Conservation (phyloP, 768 basidiomycete species). For the Sutorius australiensis region DNA sequence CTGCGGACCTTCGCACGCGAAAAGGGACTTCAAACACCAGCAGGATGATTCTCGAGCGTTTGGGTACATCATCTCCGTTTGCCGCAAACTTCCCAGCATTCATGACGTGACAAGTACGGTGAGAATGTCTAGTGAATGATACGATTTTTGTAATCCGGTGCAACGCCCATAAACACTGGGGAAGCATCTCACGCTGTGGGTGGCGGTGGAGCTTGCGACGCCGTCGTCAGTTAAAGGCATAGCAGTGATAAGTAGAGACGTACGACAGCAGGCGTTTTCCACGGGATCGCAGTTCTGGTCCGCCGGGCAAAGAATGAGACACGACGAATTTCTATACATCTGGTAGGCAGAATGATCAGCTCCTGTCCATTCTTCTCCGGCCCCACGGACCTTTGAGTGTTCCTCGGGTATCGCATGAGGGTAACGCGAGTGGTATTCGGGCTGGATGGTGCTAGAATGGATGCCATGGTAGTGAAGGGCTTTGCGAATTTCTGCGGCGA, state of each 20-base stretch:
- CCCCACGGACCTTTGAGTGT: slow-evolving; percentile 43
- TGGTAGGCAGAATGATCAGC: slow-evolving; percentile 21
- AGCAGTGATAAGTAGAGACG: slow-evolving; percentile 31
- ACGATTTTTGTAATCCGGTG: slow-evolving; percentile 22
- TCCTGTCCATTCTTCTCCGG: background rate
- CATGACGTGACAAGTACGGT: slow-evolving; percentile 17
- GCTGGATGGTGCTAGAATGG: slow-evolving; percentile 93
- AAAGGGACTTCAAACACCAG: slow-evolving; percentile 48
- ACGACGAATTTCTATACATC: slow-evolving; percentile 53
- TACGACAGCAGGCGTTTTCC: slow-evolving; percentile 80
- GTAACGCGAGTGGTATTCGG: slow-evolving; percentile 60
- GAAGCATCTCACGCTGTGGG: slow-evolving; percentile 39
- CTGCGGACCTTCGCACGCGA: slow-evolving; percentile 53
- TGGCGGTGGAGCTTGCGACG: slow-evolving; percentile 42
- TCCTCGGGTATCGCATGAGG: slow-evolving; percentile 40
- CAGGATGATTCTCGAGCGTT: slow-evolving; percentile 51
- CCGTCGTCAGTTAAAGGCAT: slow-evolving; percentile 1
- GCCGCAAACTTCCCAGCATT: slow-evolving; percentile 74
- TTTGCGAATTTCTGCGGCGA: slow-evolving; percentile 79
- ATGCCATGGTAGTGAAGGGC: slow-evolving; percentile 88
- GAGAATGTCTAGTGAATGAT: slow-evolving; percentile 6
- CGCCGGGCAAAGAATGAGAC: slow-evolving; percentile 68
- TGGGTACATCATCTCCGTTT: slow-evolving; percentile 61
- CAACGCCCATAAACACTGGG: slow-evolving; percentile 5
- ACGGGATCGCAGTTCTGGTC: slow-evolving; percentile 63